Conservation (phyloP, 495 filamentous ascomycete species). For the Rhypophila decipiens region DNA sequence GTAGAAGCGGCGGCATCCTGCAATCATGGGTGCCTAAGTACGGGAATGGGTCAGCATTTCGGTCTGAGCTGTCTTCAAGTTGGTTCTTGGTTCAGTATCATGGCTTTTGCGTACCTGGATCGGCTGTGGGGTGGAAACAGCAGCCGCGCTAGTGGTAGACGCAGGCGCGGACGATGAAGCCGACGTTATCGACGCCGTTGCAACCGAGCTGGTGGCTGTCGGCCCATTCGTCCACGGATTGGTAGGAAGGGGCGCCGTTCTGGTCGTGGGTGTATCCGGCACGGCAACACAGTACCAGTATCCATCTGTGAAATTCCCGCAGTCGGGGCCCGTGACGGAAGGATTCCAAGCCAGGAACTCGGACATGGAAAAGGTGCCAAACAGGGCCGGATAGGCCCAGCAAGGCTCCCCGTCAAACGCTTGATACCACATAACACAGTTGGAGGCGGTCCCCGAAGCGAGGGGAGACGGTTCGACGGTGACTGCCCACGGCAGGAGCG, state of each 20-base stretch:
- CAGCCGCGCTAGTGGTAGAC: too few relatives aligned
- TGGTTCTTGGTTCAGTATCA: too few relatives aligned
- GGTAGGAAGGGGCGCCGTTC: slow-evolving; percentile 3
- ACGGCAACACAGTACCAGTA: slow-evolving; percentile 24
- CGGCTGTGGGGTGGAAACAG: too few relatives aligned
- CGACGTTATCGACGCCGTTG: too few relatives aligned
- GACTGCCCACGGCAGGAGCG: too few relatives aligned
- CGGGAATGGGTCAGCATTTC: too few relatives aligned
- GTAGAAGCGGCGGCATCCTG: slow-evolving; percentile 31
- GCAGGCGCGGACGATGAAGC: not conserved
- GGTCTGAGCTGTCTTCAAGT: too few relatives aligned
- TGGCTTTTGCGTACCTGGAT: too few relatives aligned
- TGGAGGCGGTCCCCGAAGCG: not conserved
- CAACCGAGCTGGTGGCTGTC: too few relatives aligned
- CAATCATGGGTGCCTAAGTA: slow-evolving; percentile 5
- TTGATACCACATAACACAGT: slow-evolving; percentile 7
- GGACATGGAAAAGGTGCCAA: slow-evolving; percentile 15
- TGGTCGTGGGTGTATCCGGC: slow-evolving; percentile 11
- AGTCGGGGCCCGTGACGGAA: slow-evolving; percentile 7
- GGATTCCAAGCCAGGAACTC: slow-evolving; percentile 21
- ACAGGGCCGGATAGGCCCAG: slow-evolving; percentile 9
- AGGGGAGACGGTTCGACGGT: too few relatives aligned
- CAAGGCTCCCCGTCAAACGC: slow-evolving; percentile 16
- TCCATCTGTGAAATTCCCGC: not conserved
- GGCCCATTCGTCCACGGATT: not conserved